Percentiles rank a stretch among this genome's conserved stretches.
Evolutionary conservation across 208 protist species (phyloP).

Genomic region (Trichomonas tenax): DNA sequence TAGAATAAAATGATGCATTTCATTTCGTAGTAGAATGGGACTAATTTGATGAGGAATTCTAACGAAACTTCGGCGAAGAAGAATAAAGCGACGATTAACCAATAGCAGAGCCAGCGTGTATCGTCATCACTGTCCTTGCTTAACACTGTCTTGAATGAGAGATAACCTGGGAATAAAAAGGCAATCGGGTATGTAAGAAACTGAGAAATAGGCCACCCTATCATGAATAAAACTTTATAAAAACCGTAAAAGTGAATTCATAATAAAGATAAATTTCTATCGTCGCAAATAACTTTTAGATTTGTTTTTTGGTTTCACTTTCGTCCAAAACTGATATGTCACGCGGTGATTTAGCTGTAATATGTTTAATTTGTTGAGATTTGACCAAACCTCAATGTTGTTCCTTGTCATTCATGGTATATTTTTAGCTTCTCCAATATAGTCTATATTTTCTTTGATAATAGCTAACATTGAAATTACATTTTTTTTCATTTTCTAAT

Average conservation of each 20-base stretch:
- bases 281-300: no score
- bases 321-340: no score
- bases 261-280: no score
- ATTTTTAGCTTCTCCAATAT: no score
- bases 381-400: no score
- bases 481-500: no score
- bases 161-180: slow-evolving; percentile 12
- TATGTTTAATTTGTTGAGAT: no score
- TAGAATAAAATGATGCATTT: background rate
- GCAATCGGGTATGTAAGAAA: background rate
- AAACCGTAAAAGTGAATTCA: background rate
- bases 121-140: background rate
- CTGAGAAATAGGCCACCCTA: background rate
- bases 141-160: background rate
- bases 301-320: no score
- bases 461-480: no score
- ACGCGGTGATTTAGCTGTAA: no score
- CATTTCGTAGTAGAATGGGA: background rate
- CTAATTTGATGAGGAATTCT: background rate
- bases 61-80: background rate
- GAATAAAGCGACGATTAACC: background rate
- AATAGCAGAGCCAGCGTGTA: background rate
- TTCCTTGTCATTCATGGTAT: no score
- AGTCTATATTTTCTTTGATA: no score
- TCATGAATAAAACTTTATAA: background rate